Evolutionary conservation across 1,284 basidiomycete genomes (phyloP), one percentile per base, ranked within the genome.

Genomic region (Ceratobasidium sp.): DNA sequence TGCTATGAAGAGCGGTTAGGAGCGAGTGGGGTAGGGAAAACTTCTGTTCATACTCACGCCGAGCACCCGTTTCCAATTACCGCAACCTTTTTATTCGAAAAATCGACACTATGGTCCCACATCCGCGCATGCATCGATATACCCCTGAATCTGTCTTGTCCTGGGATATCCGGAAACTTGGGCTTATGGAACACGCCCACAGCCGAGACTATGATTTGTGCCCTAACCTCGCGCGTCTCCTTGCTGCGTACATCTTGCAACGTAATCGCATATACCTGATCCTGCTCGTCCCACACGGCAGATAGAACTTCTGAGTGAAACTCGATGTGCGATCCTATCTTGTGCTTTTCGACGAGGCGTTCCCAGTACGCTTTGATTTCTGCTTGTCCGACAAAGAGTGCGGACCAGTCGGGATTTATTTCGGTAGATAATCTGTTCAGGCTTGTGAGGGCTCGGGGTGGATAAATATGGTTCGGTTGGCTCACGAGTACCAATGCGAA

Each of bases 351-450:
- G 5, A 77, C 77, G 40, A 81, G 63, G 4, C 68, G 13, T 9
- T 77, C 61, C 58, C 79, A 56, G 40, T 81, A 81, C 9, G 10
- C 39, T 33, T 33, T 68, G 40, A 81, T 80, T 42, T 81, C 77
- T 20, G 28, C n/a, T 13, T 73, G 49, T 40, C 77, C 39, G 13
- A 68, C 15, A 15, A 77, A 68, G 23, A 79, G 12, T 2, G 15
- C 33, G 9, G 77, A 56, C 79, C 77, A 80, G 28, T 71, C 33
- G 3, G 71, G 51, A n/a, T 80, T 79, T 26, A 20, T 66, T 26
- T 69, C 79, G 20, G 79, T 78, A 42, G 80, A 81, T 23, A 78
- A 28, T 23, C 71, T 73, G 33, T 28, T 12, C 10, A 33, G 28
- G 40, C 3, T 26, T 53, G 33, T 55, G 13, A 42, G 40, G 20